A percentile compares a stretch with the other conserved stretches of the same genome.
Conservation (phyloP, 345 rosid species). For the Gossypium sturtianum region DNA sequence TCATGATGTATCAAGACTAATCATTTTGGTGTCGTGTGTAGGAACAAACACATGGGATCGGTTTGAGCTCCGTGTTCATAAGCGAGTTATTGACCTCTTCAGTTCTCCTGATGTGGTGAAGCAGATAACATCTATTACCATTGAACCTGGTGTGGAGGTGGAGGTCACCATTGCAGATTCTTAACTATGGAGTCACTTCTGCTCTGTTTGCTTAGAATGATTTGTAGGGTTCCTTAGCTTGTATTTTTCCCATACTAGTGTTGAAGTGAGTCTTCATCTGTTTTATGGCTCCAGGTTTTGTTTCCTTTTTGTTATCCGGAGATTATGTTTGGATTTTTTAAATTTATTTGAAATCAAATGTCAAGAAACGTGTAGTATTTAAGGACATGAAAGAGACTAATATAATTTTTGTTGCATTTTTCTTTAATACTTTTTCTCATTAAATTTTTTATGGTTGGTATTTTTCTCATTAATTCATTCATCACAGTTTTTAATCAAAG, state of each 20-base stretch:
- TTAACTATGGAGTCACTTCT: slow-evolving; percentile 4
- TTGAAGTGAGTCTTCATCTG: neutral
- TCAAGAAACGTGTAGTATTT: neutral
- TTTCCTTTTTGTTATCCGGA: neutral
- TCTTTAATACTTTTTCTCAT: too few relatives aligned
- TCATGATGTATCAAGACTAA: neutral
- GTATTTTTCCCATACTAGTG: slow-evolving; percentile 13
- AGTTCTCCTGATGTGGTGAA: slow-evolving; percentile 73
- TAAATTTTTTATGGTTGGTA: too few relatives aligned
- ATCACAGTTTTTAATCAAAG: too few relatives aligned
- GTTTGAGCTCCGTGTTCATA: slow-evolving; percentile 69
- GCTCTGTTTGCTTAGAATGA: neutral
- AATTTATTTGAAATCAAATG: neutral
- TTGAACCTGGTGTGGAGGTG: slow-evolving; percentile 74
- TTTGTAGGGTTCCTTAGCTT: slow-evolving; percentile 14
- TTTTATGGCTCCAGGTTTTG: slow-evolving; percentile 16
- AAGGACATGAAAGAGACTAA: too few relatives aligned
- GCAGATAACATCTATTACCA: slow-evolving; percentile 70
- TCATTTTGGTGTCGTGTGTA: slow-evolving; percentile 9
- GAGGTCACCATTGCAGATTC: slow-evolving; percentile 70
- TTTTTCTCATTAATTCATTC: too few relatives aligned
- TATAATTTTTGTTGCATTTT: too few relatives aligned
- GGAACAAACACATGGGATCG: slow-evolving; percentile 79
- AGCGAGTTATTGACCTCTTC: slow-evolving; percentile 69
- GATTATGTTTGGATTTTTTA: neutral